These are phyloP conservation scores for Acanthamoeba comandoni DNA, from an alignment of 208 protist genomes.

Conservation along the genomic window DNA sequence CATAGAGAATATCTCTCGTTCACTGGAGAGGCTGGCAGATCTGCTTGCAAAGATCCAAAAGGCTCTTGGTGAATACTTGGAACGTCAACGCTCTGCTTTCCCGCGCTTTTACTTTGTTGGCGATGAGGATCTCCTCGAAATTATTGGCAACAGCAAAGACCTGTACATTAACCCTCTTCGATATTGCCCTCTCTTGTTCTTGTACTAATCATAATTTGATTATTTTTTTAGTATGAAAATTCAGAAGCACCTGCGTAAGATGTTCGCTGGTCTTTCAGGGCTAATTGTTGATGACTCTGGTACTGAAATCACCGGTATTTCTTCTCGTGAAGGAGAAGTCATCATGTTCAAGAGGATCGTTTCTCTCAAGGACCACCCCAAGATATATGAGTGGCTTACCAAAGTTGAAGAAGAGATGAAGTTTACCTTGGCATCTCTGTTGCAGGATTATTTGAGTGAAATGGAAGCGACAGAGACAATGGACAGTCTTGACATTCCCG, in stretches of 20 bases:
- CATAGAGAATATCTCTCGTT: slow-evolving; percentile 90
- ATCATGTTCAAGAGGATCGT: slow-evolving; percentile 90
- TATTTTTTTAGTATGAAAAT: slow-evolving; percentile 88
- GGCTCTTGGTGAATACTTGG: slow-evolving; percentile 96
- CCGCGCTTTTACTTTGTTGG: slow-evolving; percentile 99
- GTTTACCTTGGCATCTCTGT: slow-evolving; percentile 88
- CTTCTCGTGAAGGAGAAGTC: slow-evolving; percentile 93
- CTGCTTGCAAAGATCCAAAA: slow-evolving; percentile 96
- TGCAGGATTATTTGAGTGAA: slow-evolving; percentile 11
- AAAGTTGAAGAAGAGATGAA: slow-evolving; percentile 93
- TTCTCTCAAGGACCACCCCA: slow-evolving; percentile 82
- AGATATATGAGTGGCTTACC: slow-evolving; percentile 95
- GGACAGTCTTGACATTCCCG: slow-evolving; percentile 15
- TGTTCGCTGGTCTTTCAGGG: slow-evolving; percentile 97
- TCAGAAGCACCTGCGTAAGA: slow-evolving; percentile 98
- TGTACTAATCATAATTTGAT: neutral
- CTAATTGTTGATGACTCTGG: slow-evolving; percentile 88
- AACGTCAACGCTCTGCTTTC: slow-evolving; percentile 96
- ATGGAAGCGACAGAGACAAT: slow-evolving; percentile 62
- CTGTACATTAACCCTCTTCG: slow-evolving; percentile 72
- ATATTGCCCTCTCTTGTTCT: slow-evolving; percentile 3
- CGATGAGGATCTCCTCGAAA: slow-evolving; percentile 99
- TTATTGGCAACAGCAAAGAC: slow-evolving; percentile 97
- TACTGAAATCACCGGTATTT: slow-evolving; percentile 91
- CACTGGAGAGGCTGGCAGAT: slow-evolving; percentile 93